phyloP scores from a whole-genome alignment of 331 rosid species.

The Arachis monticola region DNA sequence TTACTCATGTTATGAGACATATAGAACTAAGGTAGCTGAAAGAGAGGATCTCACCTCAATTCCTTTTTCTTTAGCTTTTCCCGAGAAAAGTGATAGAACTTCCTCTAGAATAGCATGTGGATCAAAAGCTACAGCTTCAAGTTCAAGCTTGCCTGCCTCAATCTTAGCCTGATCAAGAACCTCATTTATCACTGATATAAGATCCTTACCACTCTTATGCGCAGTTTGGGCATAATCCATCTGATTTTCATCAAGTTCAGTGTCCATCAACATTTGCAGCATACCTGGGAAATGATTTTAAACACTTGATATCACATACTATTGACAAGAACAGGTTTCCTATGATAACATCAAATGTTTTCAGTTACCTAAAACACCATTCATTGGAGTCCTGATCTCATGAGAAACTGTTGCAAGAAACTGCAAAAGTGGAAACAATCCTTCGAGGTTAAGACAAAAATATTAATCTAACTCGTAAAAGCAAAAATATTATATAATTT shows the following conservation, averaged over 20 bases:
- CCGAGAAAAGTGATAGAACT: constrained; percentile 72
- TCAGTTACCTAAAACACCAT: constrained; percentile 86
- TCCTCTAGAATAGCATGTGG: constrained; percentile 80
- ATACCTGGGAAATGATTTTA: constrained; percentile 65
- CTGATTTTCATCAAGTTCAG: constrained; percentile 83
- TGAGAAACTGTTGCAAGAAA: constrained; percentile 98
- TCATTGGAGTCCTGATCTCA: constrained; percentile 99
- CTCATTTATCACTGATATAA: constrained; percentile 87
- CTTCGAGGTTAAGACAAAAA: constrained; percentile 18
- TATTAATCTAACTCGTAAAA: constrained; percentile 17
- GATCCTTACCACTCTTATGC: constrained; percentile 80
- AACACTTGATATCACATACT: constrained; percentile 24
- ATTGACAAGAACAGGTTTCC: constrained; percentile 18
- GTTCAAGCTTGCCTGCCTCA: constrained; percentile 94
- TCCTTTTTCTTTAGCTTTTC: constrained; percentile 71
- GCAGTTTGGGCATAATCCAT: constrained; percentile 86
- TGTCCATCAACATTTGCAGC: constrained; percentile 98
- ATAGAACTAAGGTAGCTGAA: constrained; percentile 25
- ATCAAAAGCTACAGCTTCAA: constrained; percentile 83
- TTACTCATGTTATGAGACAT: constrained; percentile 18
- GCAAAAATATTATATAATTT: constrained; percentile 6
- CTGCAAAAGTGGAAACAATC: constrained; percentile 55
- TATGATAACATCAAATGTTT: constrained; percentile 24
- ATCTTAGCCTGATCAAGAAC: constrained; percentile 98
- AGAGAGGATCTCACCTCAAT: constrained; percentile 69